Evolutionary conservation across 2,329 filamentous ascomycete species (phyloP).

Genomic region (Colletotrichum musae): DNA sequence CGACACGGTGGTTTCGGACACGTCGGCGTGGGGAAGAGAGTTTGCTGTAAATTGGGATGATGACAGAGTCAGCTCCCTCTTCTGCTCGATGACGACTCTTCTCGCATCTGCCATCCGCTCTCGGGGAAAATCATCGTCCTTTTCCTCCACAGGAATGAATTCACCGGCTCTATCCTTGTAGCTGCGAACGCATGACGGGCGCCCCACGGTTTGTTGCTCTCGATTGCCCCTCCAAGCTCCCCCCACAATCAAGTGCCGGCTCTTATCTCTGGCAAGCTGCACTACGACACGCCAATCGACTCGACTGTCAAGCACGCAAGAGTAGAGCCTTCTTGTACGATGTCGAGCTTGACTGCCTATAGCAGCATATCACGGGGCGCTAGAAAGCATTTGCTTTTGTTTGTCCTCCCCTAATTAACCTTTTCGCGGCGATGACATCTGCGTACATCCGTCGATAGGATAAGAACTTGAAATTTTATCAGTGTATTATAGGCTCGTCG

Average conservation of each 20-base stretch:
- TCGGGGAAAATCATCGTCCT: not conserved
- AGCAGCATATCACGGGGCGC: not conserved
- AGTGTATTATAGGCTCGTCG: too few relatives aligned
- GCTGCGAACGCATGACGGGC: conserved; percentile 1
- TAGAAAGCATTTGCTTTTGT: too few relatives aligned
- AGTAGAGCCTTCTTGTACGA: not conserved
- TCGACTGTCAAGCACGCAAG: not conserved
- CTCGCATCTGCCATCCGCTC: conserved; percentile 21
- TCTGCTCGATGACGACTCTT: conserved; percentile 1
- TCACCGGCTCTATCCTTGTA: conserved; percentile 28
- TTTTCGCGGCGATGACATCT: too few relatives aligned
- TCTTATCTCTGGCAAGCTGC: conserved; percentile 15
- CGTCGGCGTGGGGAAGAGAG: conserved; percentile 1
- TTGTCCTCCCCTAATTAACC: not conserved
- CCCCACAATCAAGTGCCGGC: conserved; percentile 11
- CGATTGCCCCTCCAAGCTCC: not conserved
- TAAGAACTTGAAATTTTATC: too few relatives aligned
- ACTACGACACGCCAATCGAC: conserved; percentile 5
- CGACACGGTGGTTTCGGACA: conserved; percentile 6
- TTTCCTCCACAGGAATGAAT: conserved; percentile 4
- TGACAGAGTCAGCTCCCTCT: not conserved
- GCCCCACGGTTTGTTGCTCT: not conserved
- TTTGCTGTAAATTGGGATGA: conserved; percentile 16
- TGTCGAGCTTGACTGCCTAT: conserved; percentile 3
- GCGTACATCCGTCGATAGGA: too few relatives aligned